Evolutionary conservation across 1,139 yeast species (phyloP), one percentile per base, ranked within the genome.

Genomic region (Debaryomyces singareniensis): DNA sequence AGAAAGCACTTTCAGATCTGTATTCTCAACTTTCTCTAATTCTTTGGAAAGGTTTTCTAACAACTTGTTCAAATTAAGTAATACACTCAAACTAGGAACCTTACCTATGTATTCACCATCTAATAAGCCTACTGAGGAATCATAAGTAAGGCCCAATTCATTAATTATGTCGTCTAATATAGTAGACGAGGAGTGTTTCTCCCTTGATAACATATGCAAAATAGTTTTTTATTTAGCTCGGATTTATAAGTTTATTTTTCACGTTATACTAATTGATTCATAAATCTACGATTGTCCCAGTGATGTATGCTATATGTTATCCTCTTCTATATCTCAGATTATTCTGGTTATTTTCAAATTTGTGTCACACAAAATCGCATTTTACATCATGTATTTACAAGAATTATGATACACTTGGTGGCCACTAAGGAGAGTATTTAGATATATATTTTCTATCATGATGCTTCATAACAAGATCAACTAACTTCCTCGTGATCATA

Each of bases 81-180:
- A 55, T 3, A 66, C 58, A 25, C 62, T 56, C 18, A 68, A 48
- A 26, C 53, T 58, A 3, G 85, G 82, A 1, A 70, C 51, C 15
- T 57, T 56, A 20, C 71, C 56, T 1, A 72, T 60, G 13, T 68
- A 51, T 16, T 74, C 78, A 0, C 89, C 87, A 38, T 69, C 78
- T 20, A 80, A 53, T 30, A 73, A 50, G 1, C 87, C 86, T 11
- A 69, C 60, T 22, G 75, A 71, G 5, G 71, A 59, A 43, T 78
- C 84, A 44, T 75, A 79, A 2, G 71, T 59, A 35, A 79, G 54
- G 31, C 67, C 62, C 25, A 78, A 54, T 40, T 73, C 75, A 30
- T 59, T 58, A 30, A 79, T 58, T 14, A 80, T 69, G 36, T 71
- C 71, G 29, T 68, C 68, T 31, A 79, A 51, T 2, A 77, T 52